These are phyloP conservation scores for Xylaria flabelliformis DNA, from an alignment of 495 filamentous ascomycete species.

Conservation along the genomic window DNA sequence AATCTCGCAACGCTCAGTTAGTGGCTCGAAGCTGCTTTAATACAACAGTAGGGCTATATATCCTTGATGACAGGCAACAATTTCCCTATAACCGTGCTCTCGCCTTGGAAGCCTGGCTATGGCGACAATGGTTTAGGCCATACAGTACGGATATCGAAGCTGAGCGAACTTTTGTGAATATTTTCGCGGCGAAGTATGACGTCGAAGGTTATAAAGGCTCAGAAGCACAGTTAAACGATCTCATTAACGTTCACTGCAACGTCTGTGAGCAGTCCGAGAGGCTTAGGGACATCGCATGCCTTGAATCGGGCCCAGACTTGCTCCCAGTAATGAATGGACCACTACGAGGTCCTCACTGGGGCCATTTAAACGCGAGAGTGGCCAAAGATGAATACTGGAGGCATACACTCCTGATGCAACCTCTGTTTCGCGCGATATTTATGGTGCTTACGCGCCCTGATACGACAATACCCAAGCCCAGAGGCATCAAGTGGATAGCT, in stretches of 20 bases:
- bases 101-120: background rate
- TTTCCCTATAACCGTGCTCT: background rate
- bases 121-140: background rate
- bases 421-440: background rate
- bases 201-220: background rate
- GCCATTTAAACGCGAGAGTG: background rate
- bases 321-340: background rate
- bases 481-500: background rate
- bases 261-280: slow-evolving; percentile 5
- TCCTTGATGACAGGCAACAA: background rate
- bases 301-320: background rate
- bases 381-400: background rate
- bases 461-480: background rate
- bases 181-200: background rate
- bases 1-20: background rate
- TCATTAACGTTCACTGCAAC: background rate
- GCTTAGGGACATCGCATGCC: slow-evolving; percentile 2
- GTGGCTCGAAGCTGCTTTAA: slow-evolving; percentile 3
- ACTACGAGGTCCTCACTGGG: slow-evolving; percentile 1
- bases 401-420: background rate
- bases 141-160: background rate
- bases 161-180: background rate
- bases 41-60: background rate
- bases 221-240: slow-evolving; percentile 3
- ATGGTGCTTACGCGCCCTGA: background rate